Conservation (phyloP, 225 moss, liverwort and hornwort genomes). For the Anthoceros angustus region DNA sequence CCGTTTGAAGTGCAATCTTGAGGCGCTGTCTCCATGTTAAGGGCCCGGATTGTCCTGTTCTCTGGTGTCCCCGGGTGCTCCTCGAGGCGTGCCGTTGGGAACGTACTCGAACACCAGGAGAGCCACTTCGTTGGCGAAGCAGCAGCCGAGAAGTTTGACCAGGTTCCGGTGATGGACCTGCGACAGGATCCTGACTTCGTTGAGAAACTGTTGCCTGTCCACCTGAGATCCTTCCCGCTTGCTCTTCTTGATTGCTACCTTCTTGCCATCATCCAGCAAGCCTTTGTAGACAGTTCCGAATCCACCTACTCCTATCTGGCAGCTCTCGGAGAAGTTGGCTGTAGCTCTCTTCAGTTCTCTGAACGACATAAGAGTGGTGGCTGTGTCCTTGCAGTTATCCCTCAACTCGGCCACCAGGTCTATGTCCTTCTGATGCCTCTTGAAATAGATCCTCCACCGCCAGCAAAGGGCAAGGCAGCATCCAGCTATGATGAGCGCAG, state of each 20-base stretch:
- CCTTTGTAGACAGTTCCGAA: conserved; percentile 18
- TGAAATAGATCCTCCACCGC: neutral
- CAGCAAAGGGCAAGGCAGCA: neutral
- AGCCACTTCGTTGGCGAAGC: conserved; percentile 14
- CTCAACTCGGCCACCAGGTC: neutral
- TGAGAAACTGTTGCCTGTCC: conserved; percentile 10
- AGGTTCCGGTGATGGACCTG: conserved; percentile 18
- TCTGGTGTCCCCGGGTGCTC: conserved; percentile 3
- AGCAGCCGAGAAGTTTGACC: conserved; percentile 21
- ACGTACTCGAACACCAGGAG: conserved; percentile 21
- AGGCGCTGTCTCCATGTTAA: conserved; percentile 25
- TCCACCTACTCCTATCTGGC: conserved; percentile 17
- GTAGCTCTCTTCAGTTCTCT: conserved; percentile 23
- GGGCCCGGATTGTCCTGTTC: neutral
- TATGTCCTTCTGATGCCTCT: neutral
- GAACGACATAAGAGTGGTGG: neutral
- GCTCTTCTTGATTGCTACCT: conserved; percentile 18
- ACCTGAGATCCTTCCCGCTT: conserved; percentile 10
- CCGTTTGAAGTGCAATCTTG: conserved; percentile 23
- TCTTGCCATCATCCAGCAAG: conserved; percentile 5
- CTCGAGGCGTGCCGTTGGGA: conserved; percentile 20
- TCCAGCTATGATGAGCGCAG: neutral
- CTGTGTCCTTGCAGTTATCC: neutral
- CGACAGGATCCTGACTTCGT: conserved; percentile 14
- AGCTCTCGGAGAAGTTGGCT: conserved; percentile 1